Evolutionary conservation across 208 protist species (phyloP).

Genomic region (Polymyxa betae): DNA sequence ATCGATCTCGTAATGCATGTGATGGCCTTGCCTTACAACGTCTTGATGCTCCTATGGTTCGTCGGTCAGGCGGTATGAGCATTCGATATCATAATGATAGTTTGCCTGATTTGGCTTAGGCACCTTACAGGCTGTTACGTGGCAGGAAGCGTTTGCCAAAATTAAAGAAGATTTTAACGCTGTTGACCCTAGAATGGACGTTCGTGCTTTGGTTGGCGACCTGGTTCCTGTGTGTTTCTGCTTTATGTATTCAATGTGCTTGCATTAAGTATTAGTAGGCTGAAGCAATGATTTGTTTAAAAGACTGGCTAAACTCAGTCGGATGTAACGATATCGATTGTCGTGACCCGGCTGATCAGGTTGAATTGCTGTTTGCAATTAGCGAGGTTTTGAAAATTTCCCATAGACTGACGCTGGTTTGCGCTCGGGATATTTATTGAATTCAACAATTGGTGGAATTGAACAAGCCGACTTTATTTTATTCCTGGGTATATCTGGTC

Average conservation of each 20-base stretch:
- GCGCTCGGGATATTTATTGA: constrained; percentile 69
- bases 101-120: not conserved
- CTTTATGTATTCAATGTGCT: not conserved
- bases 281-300: constrained; percentile 68
- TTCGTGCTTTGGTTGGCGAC: constrained; percentile 13
- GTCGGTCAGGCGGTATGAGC: not conserved
- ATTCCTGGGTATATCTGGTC: constrained; percentile 61
- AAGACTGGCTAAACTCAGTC: constrained; percentile 68
- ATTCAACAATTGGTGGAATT: constrained; percentile 66
- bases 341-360: not conserved
- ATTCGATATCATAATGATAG: not conserved
- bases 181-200: not conserved
- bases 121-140: not conserved
- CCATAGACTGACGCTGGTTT: constrained; percentile 55
- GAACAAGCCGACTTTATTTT: constrained; percentile 70
- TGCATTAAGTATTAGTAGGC: constrained; percentile 53
- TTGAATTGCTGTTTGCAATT: not conserved
- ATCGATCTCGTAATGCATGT: constrained; percentile 69
- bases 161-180: not conserved
- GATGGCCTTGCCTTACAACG: constrained; percentile 74
- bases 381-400: not conserved
- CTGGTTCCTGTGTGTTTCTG: not conserved
- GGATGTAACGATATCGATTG: constrained; percentile 56
- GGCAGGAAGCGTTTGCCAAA: constrained; percentile 3
- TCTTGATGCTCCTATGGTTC: constrained; percentile 64